These are phyloP conservation scores for Fusarium sp. DNA, from an alignment of 2,329 filamentous ascomycete genomes.

Conservation along the genomic window DNA sequence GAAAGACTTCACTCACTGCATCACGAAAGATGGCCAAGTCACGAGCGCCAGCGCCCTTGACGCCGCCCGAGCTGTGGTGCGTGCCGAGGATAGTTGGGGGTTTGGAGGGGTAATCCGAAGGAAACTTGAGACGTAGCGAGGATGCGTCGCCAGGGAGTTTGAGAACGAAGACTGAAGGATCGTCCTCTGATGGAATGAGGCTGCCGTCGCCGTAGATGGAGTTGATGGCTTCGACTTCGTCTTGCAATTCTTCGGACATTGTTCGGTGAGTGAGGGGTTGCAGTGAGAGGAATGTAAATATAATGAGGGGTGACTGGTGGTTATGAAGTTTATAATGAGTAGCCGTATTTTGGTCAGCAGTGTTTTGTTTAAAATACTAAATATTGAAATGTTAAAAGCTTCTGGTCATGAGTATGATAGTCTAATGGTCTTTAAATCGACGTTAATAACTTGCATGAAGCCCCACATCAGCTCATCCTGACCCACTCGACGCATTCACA, in stretches of 20 bases:
- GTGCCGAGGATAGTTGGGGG: conserved; percentile 82
- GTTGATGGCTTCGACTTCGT: conserved; percentile 86
- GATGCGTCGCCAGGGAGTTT: conserved; percentile 73
- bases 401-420: conserved; percentile 11
- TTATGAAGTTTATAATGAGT: neutral
- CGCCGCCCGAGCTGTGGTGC: conserved; percentile 81
- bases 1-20: conserved; percentile 76
- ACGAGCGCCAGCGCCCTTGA: conserved; percentile 78
- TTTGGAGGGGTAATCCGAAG: conserved; percentile 78
- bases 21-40: conserved; percentile 77
- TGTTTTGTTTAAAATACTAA: neutral
- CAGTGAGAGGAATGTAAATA: neutral
- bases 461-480: conserved; percentile 41
- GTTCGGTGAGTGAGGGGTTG: conserved; percentile 33
- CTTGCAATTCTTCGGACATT: conserved; percentile 72
- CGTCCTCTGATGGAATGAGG: conserved; percentile 60
- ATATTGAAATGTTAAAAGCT: neutral
- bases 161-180: conserved; percentile 67
- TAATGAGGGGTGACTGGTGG: neutral
- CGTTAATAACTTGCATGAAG: conserved; percentile 25
- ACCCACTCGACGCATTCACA: conserved; percentile 24
- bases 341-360: neutral
- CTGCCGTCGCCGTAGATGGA: conserved; percentile 83
- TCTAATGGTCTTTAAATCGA: conserved; percentile 18
- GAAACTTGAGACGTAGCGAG: conserved; percentile 76